phyloP scores from a whole-genome alignment of 768 basidiomycete species.

The Tephrocybe sp. region DNA sequence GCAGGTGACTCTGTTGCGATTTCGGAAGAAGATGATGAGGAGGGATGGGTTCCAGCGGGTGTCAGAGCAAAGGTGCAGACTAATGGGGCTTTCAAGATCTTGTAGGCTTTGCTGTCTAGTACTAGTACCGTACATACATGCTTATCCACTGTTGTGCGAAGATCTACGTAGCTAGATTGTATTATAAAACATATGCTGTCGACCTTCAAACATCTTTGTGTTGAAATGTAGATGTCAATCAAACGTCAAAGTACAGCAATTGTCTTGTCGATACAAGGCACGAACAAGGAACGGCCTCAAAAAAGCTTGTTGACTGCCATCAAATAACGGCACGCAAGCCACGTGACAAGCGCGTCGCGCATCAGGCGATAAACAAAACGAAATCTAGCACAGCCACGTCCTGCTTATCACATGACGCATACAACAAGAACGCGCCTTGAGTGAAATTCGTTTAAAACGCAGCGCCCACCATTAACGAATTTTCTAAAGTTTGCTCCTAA shows the following conservation, averaged over 20 bases:
- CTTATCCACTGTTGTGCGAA: neutral
- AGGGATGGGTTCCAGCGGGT: constrained; percentile 49
- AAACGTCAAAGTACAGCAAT: too few species aligned
- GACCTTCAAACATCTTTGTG: too few species aligned
- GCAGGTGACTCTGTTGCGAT: constrained; percentile 41
- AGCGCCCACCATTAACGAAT: constrained; percentile 6
- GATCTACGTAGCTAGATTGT: neutral
- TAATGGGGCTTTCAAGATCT: constrained; percentile 65
- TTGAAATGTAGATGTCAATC: too few species aligned
- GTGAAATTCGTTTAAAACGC: constrained; percentile 31
- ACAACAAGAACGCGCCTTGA: constrained; percentile 17
- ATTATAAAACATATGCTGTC: too few species aligned
- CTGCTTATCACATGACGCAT: constrained; percentile 22
- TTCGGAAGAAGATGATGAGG: constrained; percentile 28
- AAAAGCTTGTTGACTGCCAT: neutral
- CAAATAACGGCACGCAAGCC: constrained; percentile 11
- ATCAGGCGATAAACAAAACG: constrained; percentile 35
- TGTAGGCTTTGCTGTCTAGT: constrained; percentile 14
- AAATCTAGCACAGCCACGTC: constrained; percentile 43
- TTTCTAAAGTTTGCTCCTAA: constrained; percentile 23
- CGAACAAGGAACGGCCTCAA: neutral
- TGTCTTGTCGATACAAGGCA: too few species aligned
- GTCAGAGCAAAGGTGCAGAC: constrained; percentile 51
- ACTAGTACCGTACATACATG: too few species aligned
- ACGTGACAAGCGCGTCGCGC: constrained; percentile 21